Evolutionary conservation across 805 yeast genomes (phyloP).

Genomic region (Saccharomycopsis synnaedendra): DNA sequence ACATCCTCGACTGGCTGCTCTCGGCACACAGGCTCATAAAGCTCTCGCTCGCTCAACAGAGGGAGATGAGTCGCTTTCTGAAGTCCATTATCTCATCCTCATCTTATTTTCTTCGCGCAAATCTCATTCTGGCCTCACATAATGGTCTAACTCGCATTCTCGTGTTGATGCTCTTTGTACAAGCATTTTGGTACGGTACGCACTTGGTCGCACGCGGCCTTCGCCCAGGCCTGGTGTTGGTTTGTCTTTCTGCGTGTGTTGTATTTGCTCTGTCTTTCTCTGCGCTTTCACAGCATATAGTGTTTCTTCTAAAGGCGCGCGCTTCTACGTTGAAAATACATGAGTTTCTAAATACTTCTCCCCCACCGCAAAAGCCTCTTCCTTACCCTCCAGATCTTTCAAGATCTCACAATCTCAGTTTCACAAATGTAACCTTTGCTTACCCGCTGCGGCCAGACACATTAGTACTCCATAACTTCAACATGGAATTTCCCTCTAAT

Average conservation of each 20-base stretch:
- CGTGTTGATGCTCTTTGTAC: slow-evolving; percentile 69
- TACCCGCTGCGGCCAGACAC: slow-evolving; percentile 48
- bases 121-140: slow-evolving; percentile 43
- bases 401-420: slow-evolving; percentile 27
- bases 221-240: slow-evolving; percentile 53
- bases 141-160: slow-evolving; percentile 44
- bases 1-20: slow-evolving; percentile 61
- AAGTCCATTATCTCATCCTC: slow-evolving; percentile 23
- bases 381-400: too few species aligned
- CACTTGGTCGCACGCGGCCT: slow-evolving; percentile 45
- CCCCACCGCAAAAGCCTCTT: neutral
- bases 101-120: slow-evolving; percentile 29
- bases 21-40: slow-evolving; percentile 49
- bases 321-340: slow-evolving; percentile 50
- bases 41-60: slow-evolving; percentile 40
- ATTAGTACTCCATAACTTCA: slow-evolving; percentile 36
- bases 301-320: slow-evolving; percentile 57
- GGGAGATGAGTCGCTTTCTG: slow-evolving; percentile 38
- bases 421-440: slow-evolving; percentile 46
- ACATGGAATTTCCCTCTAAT: slow-evolving; percentile 34
- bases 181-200: slow-evolving; percentile 88
- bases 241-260: slow-evolving; percentile 77
- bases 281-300: slow-evolving; percentile 42
- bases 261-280: slow-evolving; percentile 54
- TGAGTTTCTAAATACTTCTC: slow-evolving; percentile 19